phyloP scores from a whole-genome alignment of 768 basidiomycete species.

The Boletus patriciae region DNA sequence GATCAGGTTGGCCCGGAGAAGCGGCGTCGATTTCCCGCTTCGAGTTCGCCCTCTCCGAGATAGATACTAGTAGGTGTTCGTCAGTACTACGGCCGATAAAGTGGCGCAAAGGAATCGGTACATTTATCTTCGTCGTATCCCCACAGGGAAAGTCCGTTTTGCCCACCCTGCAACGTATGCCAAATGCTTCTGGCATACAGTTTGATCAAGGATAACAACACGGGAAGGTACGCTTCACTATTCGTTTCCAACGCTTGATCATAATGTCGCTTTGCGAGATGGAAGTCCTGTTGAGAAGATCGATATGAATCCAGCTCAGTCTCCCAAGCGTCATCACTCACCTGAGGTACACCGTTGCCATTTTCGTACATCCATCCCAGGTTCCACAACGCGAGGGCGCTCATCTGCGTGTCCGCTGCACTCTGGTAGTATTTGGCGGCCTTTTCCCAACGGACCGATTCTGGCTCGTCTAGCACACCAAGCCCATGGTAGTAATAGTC shows the following conservation, averaged over 20 bases:
- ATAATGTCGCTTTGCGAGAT: slow-evolving; percentile 94
- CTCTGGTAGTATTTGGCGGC: slow-evolving; percentile 94
- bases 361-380: slow-evolving; percentile 99
- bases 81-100: slow-evolving; percentile 7
- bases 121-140: slow-evolving; percentile 50
- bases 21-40: slow-evolving; percentile 28
- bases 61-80: slow-evolving; percentile 17
- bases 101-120: background rate
- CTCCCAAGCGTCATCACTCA: slow-evolving; percentile 29
- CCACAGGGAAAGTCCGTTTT: slow-evolving; percentile 70
- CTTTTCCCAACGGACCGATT: slow-evolving; percentile 71
- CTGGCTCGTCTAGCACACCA: slow-evolving; percentile 70
- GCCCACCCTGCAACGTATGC: slow-evolving; percentile 74
- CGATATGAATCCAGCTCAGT: background rate
- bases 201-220: slow-evolving; percentile 76
- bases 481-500: slow-evolving; percentile 95
- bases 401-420: slow-evolving; percentile 88
- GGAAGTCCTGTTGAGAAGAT: slow-evolving; percentile 67
- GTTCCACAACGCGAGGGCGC: slow-evolving; percentile 97
- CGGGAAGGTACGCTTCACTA: slow-evolving; percentile 85
- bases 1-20: slow-evolving; percentile 8
- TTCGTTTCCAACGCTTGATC: slow-evolving; percentile 89
- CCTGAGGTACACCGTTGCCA: slow-evolving; percentile 87
- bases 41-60: slow-evolving; percentile 20
- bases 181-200: slow-evolving; percentile 82